Conservation (phyloP, 169 alveolate species). For the Fabrea salina region DNA sequence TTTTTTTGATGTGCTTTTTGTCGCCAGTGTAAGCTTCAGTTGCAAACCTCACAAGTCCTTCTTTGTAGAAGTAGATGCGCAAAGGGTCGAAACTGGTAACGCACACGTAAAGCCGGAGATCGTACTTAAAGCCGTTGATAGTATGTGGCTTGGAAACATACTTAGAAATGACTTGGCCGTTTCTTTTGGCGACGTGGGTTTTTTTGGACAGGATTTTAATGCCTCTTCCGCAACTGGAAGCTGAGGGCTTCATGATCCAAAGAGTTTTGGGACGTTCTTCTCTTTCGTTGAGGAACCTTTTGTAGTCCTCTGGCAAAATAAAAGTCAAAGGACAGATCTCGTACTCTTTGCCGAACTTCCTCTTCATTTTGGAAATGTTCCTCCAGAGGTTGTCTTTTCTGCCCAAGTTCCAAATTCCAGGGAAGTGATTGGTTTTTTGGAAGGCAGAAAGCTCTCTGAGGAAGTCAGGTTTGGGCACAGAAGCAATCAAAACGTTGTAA, state of each 20-base stretch:
- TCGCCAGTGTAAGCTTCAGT: slow-evolving; percentile 43
- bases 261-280: slow-evolving; percentile 27
- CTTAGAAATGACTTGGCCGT: slow-evolving; percentile 53
- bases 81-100: slow-evolving; percentile 70
- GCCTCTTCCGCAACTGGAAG: slow-evolving; percentile 73
- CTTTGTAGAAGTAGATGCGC: slow-evolving; percentile 64
- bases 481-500: slow-evolving; percentile 42
- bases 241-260: slow-evolving; percentile 69
- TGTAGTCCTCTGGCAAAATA: slow-evolving; percentile 56
- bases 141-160: slow-evolving; percentile 67
- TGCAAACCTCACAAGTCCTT: slow-evolving; percentile 76
- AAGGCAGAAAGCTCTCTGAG: slow-evolving; percentile 43
- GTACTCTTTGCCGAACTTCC: slow-evolving; percentile 38
- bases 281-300: slow-evolving; percentile 37
- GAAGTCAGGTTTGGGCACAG: slow-evolving; percentile 42
- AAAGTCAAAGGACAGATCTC: slow-evolving; percentile 50
- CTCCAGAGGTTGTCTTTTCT: slow-evolving; percentile 66
- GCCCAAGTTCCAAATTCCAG: slow-evolving; percentile 68
- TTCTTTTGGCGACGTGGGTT: slow-evolving; percentile 45
- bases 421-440: slow-evolving; percentile 71
- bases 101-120: slow-evolving; percentile 66
- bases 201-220: slow-evolving; percentile 57
- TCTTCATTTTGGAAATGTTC: slow-evolving; percentile 39
- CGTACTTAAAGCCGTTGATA: slow-evolving; percentile 68
- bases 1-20: slow-evolving; percentile 32